Base-by-base conservation (phyloP, 2,329 filamentous ascomycete genomes). In the Ophiostoma ips region DNA sequence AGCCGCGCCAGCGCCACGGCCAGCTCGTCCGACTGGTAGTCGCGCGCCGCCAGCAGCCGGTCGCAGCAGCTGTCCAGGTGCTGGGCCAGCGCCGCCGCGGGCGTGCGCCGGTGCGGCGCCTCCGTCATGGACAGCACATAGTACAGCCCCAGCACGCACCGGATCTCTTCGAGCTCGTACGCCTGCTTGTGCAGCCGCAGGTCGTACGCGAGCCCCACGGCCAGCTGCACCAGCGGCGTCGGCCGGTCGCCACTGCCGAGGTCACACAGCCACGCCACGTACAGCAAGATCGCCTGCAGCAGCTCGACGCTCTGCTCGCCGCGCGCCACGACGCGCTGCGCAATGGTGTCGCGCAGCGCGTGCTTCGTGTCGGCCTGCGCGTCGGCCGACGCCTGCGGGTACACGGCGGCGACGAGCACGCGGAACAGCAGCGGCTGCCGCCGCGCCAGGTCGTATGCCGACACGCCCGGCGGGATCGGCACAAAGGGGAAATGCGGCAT, bases 61-160 rank as follows among this genome's bases (percentile, higher is more conserved):
- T 62, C 60, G 53, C 63, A 65, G 40, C 66, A 70, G 19, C 58
- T 58, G 2, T 56, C 56, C 9, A 69, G 54, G 18, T 68, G 64
- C 3, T 53, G 54, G 13, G 55, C 63, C 54, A 62, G 67, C 2
- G 58, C 57, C 8, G 69, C 56, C 6, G 59, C 50, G 1, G 57
- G 59, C 5, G 57, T 58, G n/a, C 64, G 60, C 30, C 63, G 60
- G 38, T 28, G 10, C 38, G 38, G 11, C 12, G 21, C 5, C 38
- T 15, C 13, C 2, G 12, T 64, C 64, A 66, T 44, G 0, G 62
- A 64, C 6, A 62, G 60, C 2, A 66, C 46, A 21, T 68, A 68
- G 37, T 66, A 71, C 46, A 63, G 61, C 0, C 67, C 69, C 1
- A 71, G 53, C 3, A 67, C 57, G 0, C 68, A 62, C 0, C 69